Evolutionary conservation across 1,139 yeast species (phyloP).

Genomic region (Lodderomyces margitis): DNA sequence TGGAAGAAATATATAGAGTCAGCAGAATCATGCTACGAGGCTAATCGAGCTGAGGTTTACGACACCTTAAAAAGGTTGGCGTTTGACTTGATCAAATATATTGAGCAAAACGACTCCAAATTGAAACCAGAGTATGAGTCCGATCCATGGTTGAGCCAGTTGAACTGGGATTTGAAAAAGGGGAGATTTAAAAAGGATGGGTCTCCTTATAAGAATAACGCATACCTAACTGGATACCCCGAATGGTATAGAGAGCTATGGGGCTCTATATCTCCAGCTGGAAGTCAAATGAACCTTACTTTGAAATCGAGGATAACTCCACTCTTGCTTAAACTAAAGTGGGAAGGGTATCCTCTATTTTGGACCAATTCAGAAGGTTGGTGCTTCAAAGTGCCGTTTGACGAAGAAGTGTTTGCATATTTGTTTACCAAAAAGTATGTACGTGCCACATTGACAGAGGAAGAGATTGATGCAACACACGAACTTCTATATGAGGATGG

Average conservation of each 20-base stretch:
- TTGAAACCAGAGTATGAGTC: constrained; percentile 29
- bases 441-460: constrained; percentile 33
- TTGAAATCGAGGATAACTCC: constrained; percentile 78
- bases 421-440: constrained; percentile 55
- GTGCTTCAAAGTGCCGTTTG: constrained; percentile 69
- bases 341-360: constrained; percentile 81
- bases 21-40: constrained; percentile 67
- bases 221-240: constrained; percentile 84
- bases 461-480: constrained; percentile 20
- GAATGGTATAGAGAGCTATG: constrained; percentile 86
- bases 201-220: constrained; percentile 70
- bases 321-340: constrained; percentile 66
- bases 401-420: constrained; percentile 34
- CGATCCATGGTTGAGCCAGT: constrained; percentile 89
- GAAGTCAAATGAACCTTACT: constrained; percentile 54
- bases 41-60: constrained; percentile 56
- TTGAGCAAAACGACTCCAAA: constrained; percentile 24
- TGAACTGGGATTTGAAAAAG: constrained; percentile 80
- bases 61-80: constrained; percentile 60
- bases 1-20: constrained; percentile 74
- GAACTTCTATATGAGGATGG: constrained; percentile 26
- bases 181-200: constrained; percentile 68
- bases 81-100: constrained; percentile 48
- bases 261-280: constrained; percentile 29
- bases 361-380: constrained; percentile 86